Evolutionary conservation across 2,329 filamentous ascomycete genomes (phyloP), one percentile per base, ranked within the genome.

Genomic region (Exophiala sideris): DNA sequence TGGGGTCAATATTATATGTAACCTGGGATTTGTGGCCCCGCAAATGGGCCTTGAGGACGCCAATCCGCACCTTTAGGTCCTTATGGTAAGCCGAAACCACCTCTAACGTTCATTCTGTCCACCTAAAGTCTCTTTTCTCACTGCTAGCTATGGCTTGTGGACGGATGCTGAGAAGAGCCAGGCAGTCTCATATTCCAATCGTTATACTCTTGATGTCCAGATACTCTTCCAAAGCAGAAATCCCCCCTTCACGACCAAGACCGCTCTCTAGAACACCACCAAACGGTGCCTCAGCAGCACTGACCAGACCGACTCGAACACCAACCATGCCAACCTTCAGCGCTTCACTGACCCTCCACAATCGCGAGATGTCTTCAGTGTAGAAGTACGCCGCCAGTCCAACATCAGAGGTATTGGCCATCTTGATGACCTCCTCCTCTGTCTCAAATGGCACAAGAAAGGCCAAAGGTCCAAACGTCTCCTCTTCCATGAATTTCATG

Each of bases 401-500:
- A 10, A 67, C 63, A 10, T 66, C 61, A 1, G 64, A 57, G 34
- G 61, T 47, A 47, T 71, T 71, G 2, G 67, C 68, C 35, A 66
- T 48, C 21, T 58, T 49, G 10, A 71, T 58, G 4, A 64, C 68
- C 10, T 68, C 69, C n/a, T 64, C 62, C 48, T 71, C 67, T 2
- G 56, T 62, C 5, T 65, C 47, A 38, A 70, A 76, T 58, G 77
- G 90, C 77, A 89, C 96, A 76, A 97, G 61, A 40, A 42, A 53
- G 12, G 62, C 64, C 11, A 96, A 83, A 0, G 91, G 91, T 0
- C 91, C 91, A 66, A 96, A 96, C 0, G 91, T 96, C 76, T 96
- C 91, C 62, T 95, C 89, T 14, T 78, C 89, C 89, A 96, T 95
- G 58, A 95, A 86, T 4, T 76, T 74, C 91, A 95, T 95, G 57